phyloP scores from a whole-genome alignment of 345 rosid species.

The Populus simonii region DNA sequence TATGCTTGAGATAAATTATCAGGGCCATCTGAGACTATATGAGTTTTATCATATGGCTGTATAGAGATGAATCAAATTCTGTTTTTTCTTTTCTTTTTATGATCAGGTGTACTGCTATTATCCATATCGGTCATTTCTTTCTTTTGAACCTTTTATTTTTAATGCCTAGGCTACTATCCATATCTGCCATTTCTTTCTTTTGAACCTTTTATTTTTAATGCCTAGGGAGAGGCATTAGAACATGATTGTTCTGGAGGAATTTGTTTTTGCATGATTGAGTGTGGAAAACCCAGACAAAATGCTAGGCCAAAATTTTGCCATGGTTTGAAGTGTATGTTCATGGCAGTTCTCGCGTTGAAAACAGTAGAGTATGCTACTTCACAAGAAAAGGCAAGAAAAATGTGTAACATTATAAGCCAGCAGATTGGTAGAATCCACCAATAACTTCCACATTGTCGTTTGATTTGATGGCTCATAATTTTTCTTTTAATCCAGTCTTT shows the following conservation, averaged over 20 bases:
- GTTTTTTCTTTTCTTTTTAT: neutral
- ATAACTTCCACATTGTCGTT: neutral
- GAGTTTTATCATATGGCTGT: neutral
- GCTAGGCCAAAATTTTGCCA: neutral
- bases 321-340: neutral
- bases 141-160: neutral
- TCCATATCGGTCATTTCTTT: neutral
- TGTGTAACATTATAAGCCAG: neutral
- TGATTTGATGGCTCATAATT: neutral
- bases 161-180: neutral
- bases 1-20: neutral
- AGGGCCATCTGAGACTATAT: neutral
- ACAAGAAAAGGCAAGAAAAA: neutral
- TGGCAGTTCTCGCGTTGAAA: neutral
- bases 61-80: neutral
- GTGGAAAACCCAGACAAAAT: neutral
- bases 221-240: neutral
- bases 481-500: neutral
- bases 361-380: neutral
- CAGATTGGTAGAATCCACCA: neutral
- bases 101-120: neutral
- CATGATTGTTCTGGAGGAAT: neutral
- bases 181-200: neutral
- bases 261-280: neutral
- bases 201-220: neutral